Base-by-base conservation (phyloP, 805 yeast species). In the Ascoidea rubescens region DNA sequence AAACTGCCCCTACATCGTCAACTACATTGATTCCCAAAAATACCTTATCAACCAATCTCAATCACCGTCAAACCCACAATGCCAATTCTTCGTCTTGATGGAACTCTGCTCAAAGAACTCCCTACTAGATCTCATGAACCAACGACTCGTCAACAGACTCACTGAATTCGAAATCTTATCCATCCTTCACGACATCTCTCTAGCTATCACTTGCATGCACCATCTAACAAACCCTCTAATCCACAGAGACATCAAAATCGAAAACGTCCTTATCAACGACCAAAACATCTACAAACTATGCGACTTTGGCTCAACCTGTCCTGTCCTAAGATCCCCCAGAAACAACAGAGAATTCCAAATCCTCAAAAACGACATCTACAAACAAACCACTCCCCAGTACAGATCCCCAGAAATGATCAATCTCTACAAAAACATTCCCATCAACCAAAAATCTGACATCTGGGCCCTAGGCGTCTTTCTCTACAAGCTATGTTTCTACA, bases 61-160 rank as follows among this genome's bases (percentile, higher is more conserved):
- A 61, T 47, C 67, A 68, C 32, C 68, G 68, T 10, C 57, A 61
- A 32, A 64, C 65, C 7, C 78, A 78, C 0, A 93, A 87, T 64
- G n/a, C n/a, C 98, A 91, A 67, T 97, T 93, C 6, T 71, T 91
- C 52, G 79, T 91, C 47, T 71, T 91, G 57, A 93, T 91, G 98
- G 99, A 91, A 65, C 77, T 83, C 59, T 91, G 99, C 64, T 83
- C 95, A 8, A 86, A 85, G 64, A 78, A 84, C 56, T 87, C 96
- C 16, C 75, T 95, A 48, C 73, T 91, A 55, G 96, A 93, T 63
- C 90, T 76, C 62, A 90, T 91, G 98, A 93, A 91, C 67, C 75
- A 83, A 17, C 75, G 90, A 51, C 75, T 91, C 53, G 79, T 85
- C 56, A 83, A 87, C 10, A 91, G 90, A 63, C 72, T 91, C 51